phyloP scores from a whole-genome alignment of 176 grass and related monocot genomes.

The Oryza australiensis region DNA sequence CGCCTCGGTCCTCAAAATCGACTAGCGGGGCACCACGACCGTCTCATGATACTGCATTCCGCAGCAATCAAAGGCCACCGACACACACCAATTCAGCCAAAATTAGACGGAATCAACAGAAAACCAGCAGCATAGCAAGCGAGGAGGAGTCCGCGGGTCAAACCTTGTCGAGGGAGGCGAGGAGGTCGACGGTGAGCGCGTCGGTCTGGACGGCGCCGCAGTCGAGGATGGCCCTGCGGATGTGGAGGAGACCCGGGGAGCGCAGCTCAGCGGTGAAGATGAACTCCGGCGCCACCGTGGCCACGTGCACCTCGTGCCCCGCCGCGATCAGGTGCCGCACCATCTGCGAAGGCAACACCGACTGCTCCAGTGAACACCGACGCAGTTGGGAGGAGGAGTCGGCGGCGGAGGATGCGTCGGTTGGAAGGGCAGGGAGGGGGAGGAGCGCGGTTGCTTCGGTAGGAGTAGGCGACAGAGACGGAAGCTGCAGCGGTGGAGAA shows the following conservation, averaged over 20 bases:
- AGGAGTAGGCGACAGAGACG: too few species aligned
- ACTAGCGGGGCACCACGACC: slow-evolving; percentile 80
- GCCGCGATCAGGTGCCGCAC: slow-evolving; percentile 74
- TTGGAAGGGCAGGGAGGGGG: too few species aligned
- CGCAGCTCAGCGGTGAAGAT: slow-evolving; percentile 92
- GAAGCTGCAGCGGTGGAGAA: too few species aligned
- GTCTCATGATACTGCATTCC: slow-evolving; percentile 81
- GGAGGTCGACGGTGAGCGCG: slow-evolving; percentile 83
- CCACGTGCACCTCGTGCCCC: slow-evolving; percentile 91
- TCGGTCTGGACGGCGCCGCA: slow-evolving; percentile 95
- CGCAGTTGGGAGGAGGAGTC: too few species aligned
- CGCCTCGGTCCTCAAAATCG: slow-evolving; percentile 71
- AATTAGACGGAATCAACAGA: neutral
- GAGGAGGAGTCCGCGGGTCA: neutral
- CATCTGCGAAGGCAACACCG: slow-evolving; percentile 53
- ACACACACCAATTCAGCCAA: neutral
- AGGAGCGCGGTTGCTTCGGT: too few species aligned
- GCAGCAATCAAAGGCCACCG: neutral
- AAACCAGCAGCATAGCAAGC: neutral
- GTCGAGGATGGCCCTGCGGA: slow-evolving; percentile 88
- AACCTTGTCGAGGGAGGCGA: slow-evolving; percentile 75
- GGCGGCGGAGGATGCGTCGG: too few species aligned
- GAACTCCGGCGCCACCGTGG: slow-evolving; percentile 83
- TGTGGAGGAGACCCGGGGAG: slow-evolving; percentile 60
- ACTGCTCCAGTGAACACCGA: too few species aligned